Evolutionary conservation across 768 basidiomycete species (phyloP), one percentile per base, ranked within the genome.

Genomic region (Mycena leptocephala): DNA sequence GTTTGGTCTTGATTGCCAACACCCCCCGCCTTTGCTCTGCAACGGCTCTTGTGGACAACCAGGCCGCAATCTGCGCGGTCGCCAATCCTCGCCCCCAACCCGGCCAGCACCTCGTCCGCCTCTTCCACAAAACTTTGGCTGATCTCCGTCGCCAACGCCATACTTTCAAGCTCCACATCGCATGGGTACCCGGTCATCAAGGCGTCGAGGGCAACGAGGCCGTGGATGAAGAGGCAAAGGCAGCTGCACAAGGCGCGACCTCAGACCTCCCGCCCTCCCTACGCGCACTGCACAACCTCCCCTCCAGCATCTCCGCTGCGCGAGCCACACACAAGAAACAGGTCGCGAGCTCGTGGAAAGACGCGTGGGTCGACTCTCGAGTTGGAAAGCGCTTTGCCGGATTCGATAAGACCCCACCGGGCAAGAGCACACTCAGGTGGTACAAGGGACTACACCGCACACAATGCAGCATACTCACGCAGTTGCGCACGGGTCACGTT

Each of bases 401-500:
- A 11, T 65, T 62, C 32, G 71, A 72, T 59, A 55, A 32, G 28
- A 65, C 71, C 43, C 41, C 71, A 0, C 71, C 71, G 20, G n/a
- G 72, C 28, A 33, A n/a, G 20, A 16, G 56, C 26, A 59, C 58
- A 1, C 48, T 65, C 8, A 48, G 53, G 0, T 66, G 51, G 41
- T 74, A 66, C 37, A 24, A 30, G 1, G 46, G 16, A 16, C 62
- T 81, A 22, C 74, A 75, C 0, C 66, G 78, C 6, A 28, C 48
- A 5, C 76, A 81, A 10, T 69, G 78, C 30, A 73, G 75, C n/a
- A 20, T 83, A 1, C 74, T 85, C 24, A 73, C 82, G 18, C 84
- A 85, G 55, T 81, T 86, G 3, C 69, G 83, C 8, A 82, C 83
- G 3, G 82, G 81, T 1, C 85, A 86, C 59, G 72, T 72, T 9